Percentiles rank a stretch among this genome's conserved stretches.
phyloP scores from a whole-genome alignment of 2,329 filamentous ascomycete species.

The Venturia pyrina region DNA sequence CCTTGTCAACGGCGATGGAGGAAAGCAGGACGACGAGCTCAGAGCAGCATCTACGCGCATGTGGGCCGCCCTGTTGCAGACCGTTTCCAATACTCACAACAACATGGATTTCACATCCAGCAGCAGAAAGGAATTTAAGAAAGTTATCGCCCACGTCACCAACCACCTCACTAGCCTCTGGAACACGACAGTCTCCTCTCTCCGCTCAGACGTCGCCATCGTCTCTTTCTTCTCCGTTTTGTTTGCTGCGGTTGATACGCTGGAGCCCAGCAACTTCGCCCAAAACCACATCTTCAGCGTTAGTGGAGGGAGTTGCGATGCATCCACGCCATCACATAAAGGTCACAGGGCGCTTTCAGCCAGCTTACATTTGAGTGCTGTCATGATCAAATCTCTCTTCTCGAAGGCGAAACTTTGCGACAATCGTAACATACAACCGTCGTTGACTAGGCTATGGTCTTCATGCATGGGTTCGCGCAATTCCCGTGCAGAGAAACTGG shows the following conservation, averaged over 20 bases:
- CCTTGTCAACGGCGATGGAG: neutral
- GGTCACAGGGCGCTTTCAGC: neutral
- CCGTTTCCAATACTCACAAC: neutral
- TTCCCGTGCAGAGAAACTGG: neutral
- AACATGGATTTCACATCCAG: conserved; percentile 1
- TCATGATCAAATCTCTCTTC: neutral
- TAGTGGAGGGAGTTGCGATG: neutral
- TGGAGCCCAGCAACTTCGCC: neutral
- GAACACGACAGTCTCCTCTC: neutral
- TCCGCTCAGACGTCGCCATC: neutral
- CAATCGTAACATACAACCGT: neutral
- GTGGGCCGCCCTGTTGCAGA: neutral
- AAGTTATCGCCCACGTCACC: neutral
- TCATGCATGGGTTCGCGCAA: neutral
- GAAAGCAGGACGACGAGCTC: neutral
- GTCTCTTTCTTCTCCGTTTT: neutral
- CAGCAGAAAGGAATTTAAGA: neutral
- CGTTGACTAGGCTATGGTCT: neutral
- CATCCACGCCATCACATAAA: neutral
- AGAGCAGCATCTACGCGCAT: neutral
- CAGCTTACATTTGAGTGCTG: neutral
- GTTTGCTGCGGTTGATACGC: neutral
- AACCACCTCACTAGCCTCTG: neutral
- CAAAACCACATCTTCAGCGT: neutral
- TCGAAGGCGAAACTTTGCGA: neutral